These are phyloP conservation scores for Phenoliferia sp. DNA, from an alignment of 1,284 basidiomycete species.

Conservation along the genomic window DNA sequence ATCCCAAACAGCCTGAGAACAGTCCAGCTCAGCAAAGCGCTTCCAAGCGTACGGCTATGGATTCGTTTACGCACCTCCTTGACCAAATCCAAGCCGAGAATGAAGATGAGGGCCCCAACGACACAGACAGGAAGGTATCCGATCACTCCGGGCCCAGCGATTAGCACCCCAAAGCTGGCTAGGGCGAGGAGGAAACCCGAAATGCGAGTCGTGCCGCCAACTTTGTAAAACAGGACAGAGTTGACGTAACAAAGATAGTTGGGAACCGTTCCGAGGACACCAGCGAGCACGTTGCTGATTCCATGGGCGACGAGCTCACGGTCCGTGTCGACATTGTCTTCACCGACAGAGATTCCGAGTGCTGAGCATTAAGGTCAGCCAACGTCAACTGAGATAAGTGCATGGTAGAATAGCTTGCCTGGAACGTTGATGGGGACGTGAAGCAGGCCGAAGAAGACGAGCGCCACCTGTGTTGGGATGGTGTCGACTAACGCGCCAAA, in stretches of 20 bases:
- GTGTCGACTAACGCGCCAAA: slow-evolving; percentile 50
- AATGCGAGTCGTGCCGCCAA: slow-evolving; percentile 79
- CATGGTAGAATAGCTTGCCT: slow-evolving; percentile 37
- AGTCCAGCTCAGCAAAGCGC: neutral
- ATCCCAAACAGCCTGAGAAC: slow-evolving; percentile 77
- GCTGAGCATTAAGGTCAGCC: slow-evolving; percentile 38
- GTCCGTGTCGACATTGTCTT: slow-evolving; percentile 86
- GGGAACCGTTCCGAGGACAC: slow-evolving; percentile 68
- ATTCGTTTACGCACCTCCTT: slow-evolving; percentile 55
- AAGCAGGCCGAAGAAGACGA: slow-evolving; percentile 82
- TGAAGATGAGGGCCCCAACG: slow-evolving; percentile 81
- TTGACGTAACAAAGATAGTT: slow-evolving; percentile 63
- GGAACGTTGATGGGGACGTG: slow-evolving; percentile 90
- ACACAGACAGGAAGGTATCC: slow-evolving; percentile 63
- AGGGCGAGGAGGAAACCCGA: slow-evolving; percentile 80
- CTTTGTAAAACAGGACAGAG: slow-evolving; percentile 87
- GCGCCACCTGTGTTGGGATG: slow-evolving; percentile 47
- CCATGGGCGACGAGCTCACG: slow-evolving; percentile 91
- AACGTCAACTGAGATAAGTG: neutral
- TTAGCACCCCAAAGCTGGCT: slow-evolving; percentile 66
- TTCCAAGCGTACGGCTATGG: neutral
- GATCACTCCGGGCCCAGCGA: slow-evolving; percentile 79
- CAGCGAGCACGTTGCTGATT: slow-evolving; percentile 80
- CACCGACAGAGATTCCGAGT: slow-evolving; percentile 84
- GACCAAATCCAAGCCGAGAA: slow-evolving; percentile 87